Percentiles rank a stretch among this genome's conserved stretches.
These are phyloP conservation scores for Leccinellum rugosiceps DNA, from an alignment of 768 basidiomycete genomes.

Conservation along the genomic window DNA sequence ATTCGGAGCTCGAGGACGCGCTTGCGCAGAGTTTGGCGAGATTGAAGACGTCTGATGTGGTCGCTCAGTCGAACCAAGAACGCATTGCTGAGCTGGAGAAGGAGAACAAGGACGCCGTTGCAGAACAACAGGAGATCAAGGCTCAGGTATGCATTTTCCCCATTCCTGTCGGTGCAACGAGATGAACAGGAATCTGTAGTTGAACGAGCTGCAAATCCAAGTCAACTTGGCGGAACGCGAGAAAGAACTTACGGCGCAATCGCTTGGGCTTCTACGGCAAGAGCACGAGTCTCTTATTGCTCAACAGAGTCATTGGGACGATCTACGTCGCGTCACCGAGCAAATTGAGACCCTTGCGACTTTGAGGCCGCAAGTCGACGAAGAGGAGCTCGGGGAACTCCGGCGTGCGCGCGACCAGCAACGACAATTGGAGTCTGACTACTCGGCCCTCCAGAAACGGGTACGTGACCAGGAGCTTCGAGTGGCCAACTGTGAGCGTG, in stretches of 20 bases:
- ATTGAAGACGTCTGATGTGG: slow-evolving; percentile 70
- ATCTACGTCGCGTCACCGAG: slow-evolving; percentile 63
- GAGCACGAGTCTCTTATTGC: slow-evolving; percentile 56
- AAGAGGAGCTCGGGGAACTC: slow-evolving; percentile 72
- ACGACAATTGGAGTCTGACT: slow-evolving; percentile 63
- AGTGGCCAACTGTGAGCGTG: slow-evolving; percentile 56
- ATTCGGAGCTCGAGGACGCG: slow-evolving; percentile 66
- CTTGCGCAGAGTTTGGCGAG: slow-evolving; percentile 70
- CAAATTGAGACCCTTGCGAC: slow-evolving; percentile 68
- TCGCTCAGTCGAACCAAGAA: slow-evolving; percentile 55
- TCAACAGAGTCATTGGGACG: slow-evolving; percentile 79
- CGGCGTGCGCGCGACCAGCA: slow-evolving; percentile 58
- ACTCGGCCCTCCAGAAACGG: slow-evolving; percentile 64
- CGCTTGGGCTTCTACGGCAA: slow-evolving; percentile 50
- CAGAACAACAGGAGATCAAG: slow-evolving; percentile 56
- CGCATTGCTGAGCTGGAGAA: slow-evolving; percentile 63
- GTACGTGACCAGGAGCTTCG: slow-evolving; percentile 70
- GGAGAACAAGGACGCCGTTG: slow-evolving; percentile 47
- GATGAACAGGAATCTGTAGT: slow-evolving; percentile 35
- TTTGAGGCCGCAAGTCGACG: slow-evolving; percentile 59
- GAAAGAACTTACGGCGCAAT: slow-evolving; percentile 53
- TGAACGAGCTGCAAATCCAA: slow-evolving; percentile 59
- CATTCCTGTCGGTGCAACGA: neutral
- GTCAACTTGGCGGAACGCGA: slow-evolving; percentile 57
- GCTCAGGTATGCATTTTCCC: slow-evolving; percentile 48